A percentile compares a stretch with the other conserved stretches of the same genome.
Conservation (phyloP, 352 stramenopile species). For the Phytophthora pinifolia region DNA sequence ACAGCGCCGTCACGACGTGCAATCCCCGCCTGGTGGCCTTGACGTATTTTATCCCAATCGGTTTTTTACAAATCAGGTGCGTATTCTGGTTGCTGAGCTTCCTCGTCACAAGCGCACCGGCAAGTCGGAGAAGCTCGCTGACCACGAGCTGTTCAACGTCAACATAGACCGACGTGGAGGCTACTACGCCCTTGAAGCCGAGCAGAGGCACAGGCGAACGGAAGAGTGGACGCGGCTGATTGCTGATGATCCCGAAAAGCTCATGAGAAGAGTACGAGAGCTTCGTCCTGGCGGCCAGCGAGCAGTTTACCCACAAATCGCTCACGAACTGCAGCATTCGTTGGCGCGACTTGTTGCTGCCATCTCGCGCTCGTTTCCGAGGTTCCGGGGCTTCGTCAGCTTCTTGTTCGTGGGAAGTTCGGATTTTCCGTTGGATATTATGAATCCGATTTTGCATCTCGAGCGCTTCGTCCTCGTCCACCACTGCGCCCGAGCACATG, state of each 20-base stretch:
- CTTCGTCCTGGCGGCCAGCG: slow-evolving; percentile 42
- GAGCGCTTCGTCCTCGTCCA: slow-evolving; percentile 35
- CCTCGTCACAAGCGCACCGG: slow-evolving; percentile 49
- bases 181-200: slow-evolving; percentile 51
- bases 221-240: slow-evolving; percentile 52
- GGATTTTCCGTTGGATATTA: slow-evolving; percentile 19
- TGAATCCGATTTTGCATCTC: slow-evolving; percentile 34
- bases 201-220: slow-evolving; percentile 38
- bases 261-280: slow-evolving; percentile 56
- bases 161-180: slow-evolving; percentile 63
- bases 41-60: slow-evolving; percentile 61
- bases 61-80: slow-evolving; percentile 58
- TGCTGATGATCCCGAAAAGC: slow-evolving; percentile 39
- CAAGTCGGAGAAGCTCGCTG: slow-evolving; percentile 50
- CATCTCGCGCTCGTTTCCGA: slow-evolving; percentile 21
- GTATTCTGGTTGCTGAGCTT: slow-evolving; percentile 63
- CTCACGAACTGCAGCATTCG: slow-evolving; percentile 54
- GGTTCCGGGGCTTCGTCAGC: slow-evolving; percentile 4
- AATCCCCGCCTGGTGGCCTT: slow-evolving; percentile 59
- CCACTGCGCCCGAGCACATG: slow-evolving; percentile 48
- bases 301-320: slow-evolving; percentile 77
- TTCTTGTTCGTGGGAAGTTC: not conserved
- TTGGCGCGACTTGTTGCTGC: slow-evolving; percentile 22
- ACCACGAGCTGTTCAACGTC: slow-evolving; percentile 66
- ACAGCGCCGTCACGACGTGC: slow-evolving; percentile 57